Percentiles rank a stretch among this genome's conserved stretches.
Conservation (phyloP, 106 monocot genomes). For the Dendrobium huoshanense region DNA sequence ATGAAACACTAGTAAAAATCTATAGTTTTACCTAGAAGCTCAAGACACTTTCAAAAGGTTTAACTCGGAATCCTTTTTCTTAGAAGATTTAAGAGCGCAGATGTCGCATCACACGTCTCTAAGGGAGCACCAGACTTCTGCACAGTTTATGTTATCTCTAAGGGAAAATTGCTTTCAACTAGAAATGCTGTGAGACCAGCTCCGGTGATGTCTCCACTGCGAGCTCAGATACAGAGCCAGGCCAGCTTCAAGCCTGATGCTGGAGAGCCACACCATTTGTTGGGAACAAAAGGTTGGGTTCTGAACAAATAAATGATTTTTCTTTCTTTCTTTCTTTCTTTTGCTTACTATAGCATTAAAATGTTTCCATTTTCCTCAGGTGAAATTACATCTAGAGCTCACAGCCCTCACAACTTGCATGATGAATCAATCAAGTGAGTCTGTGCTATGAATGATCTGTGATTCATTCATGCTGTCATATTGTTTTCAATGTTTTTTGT, state of each 20-base stretch:
- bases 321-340: background rate
- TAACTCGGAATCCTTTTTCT: conserved; percentile 5
- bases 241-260: conserved; percentile 10
- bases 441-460: background rate
- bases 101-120: conserved; percentile 18
- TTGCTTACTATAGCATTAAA: background rate
- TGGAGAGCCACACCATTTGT: background rate
- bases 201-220: conserved; percentile 43
- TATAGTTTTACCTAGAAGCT: background rate
- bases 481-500: background rate
- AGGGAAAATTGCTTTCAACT: conserved; percentile 41
- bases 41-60: background rate
- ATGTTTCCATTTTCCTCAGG: background rate
- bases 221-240: conserved; percentile 39
- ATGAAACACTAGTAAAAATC: background rate
- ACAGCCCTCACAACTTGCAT: conserved; percentile 6
- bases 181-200: conserved; percentile 47
- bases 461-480: background rate
- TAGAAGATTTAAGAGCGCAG: conserved; percentile 53
- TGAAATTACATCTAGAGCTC: background rate
- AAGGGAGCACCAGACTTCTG: conserved; percentile 83
- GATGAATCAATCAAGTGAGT: conserved; percentile 26
- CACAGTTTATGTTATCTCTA: conserved; percentile 60
- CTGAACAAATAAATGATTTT: background rate
- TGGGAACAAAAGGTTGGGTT: conserved; percentile 8